Base-by-base conservation (phyloP, 306 rosid genomes). In the Fragaria ananassa region DNA sequence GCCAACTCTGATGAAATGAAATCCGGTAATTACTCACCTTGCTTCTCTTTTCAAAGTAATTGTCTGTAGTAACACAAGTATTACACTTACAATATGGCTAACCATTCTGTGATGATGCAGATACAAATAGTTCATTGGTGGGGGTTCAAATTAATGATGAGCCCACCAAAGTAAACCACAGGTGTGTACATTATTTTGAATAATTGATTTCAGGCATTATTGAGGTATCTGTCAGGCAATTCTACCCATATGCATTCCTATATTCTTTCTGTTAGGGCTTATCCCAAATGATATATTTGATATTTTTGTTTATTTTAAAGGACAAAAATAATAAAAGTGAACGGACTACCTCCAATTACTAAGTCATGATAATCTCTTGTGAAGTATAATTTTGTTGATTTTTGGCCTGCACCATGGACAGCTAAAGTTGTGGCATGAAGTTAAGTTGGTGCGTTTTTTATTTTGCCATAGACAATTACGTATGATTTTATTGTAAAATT, bases 61-160 rank as follows among this genome's bases (percentile, higher is more conserved):
- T 50, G 37, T 77, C 57, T 68, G 63, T 62, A 61, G 37, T 50
- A 58, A 4, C 41, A 14, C 1, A 31, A 14, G 11, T 31, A 6
- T 18, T 29, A 13, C 66, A 58, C 86, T 76, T 71, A 53, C 75
- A 56, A 64, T 54, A 57, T 14, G 76, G 72, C 75, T 82, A 69
- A 84, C 79, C 44, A 71, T 71, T 79, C 62, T 80, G 17, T 80
- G 68, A 74, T 71, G 73, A 75, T 84, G 76, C 88, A 96, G 99
- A 82, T 88, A 81, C 83, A 81, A 83, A 80, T 74, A 87, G 53
- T 74, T 77, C 73, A 65, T 74, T 53, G 67, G 31, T 19, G 61
- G 83, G 79, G 78, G 66, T 68, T 68, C 86, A 86, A 75, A 86
- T 73, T 71, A 83, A 79, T 53, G 77, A 73, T 57, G 76, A 74